Conservation (phyloP, 768 basidiomycete species). For the Lentinula lateritia region DNA sequence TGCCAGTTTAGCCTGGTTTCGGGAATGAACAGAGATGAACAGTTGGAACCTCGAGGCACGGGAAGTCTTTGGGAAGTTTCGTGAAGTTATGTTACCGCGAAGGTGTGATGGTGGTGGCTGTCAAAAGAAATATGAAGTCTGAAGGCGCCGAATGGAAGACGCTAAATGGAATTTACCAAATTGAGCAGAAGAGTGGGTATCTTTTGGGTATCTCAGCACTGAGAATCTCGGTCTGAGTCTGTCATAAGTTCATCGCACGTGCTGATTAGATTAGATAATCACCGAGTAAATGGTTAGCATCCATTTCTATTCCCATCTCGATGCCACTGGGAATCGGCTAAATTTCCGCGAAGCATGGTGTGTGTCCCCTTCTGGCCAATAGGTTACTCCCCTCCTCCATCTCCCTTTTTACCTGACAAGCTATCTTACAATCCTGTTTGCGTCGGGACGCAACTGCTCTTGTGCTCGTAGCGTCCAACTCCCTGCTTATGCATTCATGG, state of each 20-base stretch:
- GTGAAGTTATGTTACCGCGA: neutral
- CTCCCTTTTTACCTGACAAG: neutral
- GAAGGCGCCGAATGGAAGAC: neutral
- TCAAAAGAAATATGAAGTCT: neutral
- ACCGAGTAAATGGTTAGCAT: neutral
- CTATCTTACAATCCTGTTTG: neutral
- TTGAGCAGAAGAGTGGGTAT: too few relatives aligned
- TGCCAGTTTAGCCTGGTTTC: neutral
- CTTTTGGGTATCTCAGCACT: too few relatives aligned
- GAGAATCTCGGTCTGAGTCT: too few relatives aligned
- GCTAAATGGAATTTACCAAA: neutral
- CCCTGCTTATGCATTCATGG: constrained; percentile 24
- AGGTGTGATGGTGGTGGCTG: constrained; percentile 9
- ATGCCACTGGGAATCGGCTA: neutral
- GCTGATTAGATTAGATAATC: neutral
- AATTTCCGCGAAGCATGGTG: neutral
- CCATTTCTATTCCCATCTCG: neutral
- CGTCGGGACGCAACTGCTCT: neutral
- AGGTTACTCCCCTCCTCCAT: neutral
- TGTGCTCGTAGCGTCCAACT: too few relatives aligned
- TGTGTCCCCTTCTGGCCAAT: neutral
- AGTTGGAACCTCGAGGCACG: neutral
- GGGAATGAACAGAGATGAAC: neutral
- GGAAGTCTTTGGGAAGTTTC: neutral
- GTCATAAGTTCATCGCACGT: too few relatives aligned